Base-by-base conservation (phyloP, 805 yeast genomes). In the Pichia ethanolica region DNA sequence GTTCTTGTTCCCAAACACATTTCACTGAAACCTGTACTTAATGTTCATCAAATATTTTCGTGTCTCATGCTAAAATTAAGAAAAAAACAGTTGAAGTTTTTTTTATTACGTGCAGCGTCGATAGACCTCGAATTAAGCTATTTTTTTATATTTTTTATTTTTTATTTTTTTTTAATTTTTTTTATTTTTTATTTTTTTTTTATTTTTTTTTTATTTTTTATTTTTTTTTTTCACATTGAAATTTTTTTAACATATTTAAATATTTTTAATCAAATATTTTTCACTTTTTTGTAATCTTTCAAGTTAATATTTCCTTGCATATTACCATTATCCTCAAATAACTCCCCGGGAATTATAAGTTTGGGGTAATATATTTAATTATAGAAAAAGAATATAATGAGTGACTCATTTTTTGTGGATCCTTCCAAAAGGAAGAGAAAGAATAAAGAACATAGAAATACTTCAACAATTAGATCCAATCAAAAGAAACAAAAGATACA, bases 391-490 rank as follows among this genome's bases (percentile, higher is more conserved):
- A 12, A 20, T 20, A 20, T 20, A 20, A 68, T 78, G 83, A 77
- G 78, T 43, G 86, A 81, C 64, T 78, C 84, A 7, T 81, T 82
- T 62, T 75, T 82, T 56, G 71, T 79, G 14, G 86, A 80, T 58
- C 84, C 86, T 45, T 69, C 77, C 8, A 71, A 70, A 59, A 80
- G 69, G 61, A 79, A 72, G 63, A 64, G 79, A 52, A 75, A 71
- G 61, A 48, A 50, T 39, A 67, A 78, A 51, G 53, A 64, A 35
- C 56, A 56, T 42, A 65, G 63, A 42, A 54, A 58, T 51, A 61
- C 59, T 25, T 53, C 58, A 3, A 54, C 56, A 12, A 50, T 44
- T 11, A 47, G 41, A 26, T 39, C 36, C 47, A 54, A 42, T 42
- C 53, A 28, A 37, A 53, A 44, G 53, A 58, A 49, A 51, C 50